Base-by-base conservation (phyloP, 2,329 filamentous ascomycete genomes). In the Penicillium fuscoglaucum region DNA sequence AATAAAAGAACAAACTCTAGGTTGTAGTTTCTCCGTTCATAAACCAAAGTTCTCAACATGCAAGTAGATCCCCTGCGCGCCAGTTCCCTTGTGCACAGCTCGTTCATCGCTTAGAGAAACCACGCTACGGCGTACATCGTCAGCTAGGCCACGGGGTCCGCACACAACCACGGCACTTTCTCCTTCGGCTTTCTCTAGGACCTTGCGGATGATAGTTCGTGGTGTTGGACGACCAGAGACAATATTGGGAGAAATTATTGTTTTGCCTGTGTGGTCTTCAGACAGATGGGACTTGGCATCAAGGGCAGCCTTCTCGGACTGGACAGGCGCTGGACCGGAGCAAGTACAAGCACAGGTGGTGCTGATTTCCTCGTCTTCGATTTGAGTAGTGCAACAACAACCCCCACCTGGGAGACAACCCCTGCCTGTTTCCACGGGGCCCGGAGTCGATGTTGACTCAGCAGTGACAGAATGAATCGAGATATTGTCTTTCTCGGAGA, bases 71-170 rank as follows among this genome's bases (percentile, higher is more conserved):
- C 86, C 86, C 69, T 88, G 85, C 15, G 86, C 86, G 0, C 85
- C 85, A 0, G 83, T 88, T 2, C 86, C 86, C 70, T 88, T 88
- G 64, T 88, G 85, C 44, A 88, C 84, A 4, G 84, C 86, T 31
- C 86, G 77, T 71, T 89, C 86, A 69, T 89, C 85, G 62, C 84
- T 86, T 43, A 88, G 64, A 9, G 68, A 76, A 3, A 83, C 84
- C 0, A 84, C 84, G 55, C 76, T 80, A 15, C 77, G 79, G 57
- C 85, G 79, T 6, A 85, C 82, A 61, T 83, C 79, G n/a, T 80
- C 77, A 4, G 82, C 80, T 47, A 88, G 68, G 0, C 82, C 80
- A 1, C 73, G 69, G 0, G 84, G 84, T 15, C 86, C 86, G 66
- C 87, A 89, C 0, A 84, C 85, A 2, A 87, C 81, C 0, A 89